phyloP scores from a whole-genome alignment of 148 eudicot genomes.

The Beta vulgaris region DNA sequence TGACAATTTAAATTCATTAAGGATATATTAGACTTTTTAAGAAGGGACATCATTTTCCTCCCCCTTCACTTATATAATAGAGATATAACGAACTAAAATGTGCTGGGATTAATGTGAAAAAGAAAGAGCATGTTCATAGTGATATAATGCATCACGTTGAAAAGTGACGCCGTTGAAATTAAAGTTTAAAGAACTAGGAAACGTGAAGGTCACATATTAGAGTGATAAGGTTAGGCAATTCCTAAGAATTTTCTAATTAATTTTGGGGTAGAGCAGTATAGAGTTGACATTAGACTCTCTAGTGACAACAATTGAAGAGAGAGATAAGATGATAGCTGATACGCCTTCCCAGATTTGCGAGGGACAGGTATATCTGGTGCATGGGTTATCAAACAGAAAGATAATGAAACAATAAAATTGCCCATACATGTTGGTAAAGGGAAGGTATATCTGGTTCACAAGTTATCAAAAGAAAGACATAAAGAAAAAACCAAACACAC shows the following conservation, averaged over 20 bases:
- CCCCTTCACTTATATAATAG: too few species aligned
- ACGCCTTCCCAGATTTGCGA: slow-evolving; percentile 14
- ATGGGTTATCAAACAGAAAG: background rate
- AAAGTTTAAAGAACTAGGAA: slow-evolving; percentile 5
- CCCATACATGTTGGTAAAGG: background rate
- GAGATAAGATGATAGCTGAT: slow-evolving; percentile 18
- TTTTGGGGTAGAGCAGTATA: background rate
- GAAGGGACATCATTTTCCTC: too few species aligned
- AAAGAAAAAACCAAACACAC: background rate
- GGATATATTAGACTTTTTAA: too few species aligned
- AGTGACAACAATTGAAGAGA: background rate
- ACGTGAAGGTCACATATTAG: slow-evolving; percentile 1
- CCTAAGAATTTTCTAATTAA: background rate
- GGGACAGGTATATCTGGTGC: slow-evolving; percentile 22
- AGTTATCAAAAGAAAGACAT: slow-evolving; percentile 16
- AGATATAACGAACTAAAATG: too few species aligned
- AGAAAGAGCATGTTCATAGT: too few species aligned
- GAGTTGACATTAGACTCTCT: background rate
- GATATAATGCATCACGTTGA: background rate
- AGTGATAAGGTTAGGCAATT: slow-evolving; percentile 1
- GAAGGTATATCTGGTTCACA: slow-evolving; percentile 16
- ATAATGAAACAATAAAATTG: background rate
- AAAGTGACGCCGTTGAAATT: slow-evolving; percentile 4
- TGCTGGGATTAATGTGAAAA: too few species aligned
- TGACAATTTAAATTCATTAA: too few species aligned